These are phyloP conservation scores for Haberlea rhodopensis DNA, from an alignment of 257 asterid genomes.

Conservation along the genomic window DNA sequence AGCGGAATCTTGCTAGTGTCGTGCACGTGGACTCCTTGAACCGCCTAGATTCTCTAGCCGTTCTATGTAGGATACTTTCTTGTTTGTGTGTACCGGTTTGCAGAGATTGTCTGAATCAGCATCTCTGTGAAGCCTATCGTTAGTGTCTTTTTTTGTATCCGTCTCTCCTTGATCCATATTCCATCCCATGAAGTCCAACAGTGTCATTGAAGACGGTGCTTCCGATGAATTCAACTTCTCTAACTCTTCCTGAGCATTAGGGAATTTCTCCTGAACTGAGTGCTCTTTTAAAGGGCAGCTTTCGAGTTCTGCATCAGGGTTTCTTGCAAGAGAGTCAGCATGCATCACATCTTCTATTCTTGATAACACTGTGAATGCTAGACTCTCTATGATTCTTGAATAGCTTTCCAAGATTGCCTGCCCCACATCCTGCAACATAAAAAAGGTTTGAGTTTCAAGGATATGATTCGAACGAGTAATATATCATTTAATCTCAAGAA, in stretches of 20 bases:
- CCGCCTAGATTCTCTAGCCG: slow-evolving; percentile 70
- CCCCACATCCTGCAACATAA: slow-evolving; percentile 71
- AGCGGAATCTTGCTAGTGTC: slow-evolving; percentile 45
- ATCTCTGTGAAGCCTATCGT: slow-evolving; percentile 11
- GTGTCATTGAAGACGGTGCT: slow-evolving; percentile 43
- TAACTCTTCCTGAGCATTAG: slow-evolving; percentile 35
- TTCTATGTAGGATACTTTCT: slow-evolving; percentile 61
- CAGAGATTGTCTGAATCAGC: slow-evolving; percentile 21
- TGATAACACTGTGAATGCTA: slow-evolving; percentile 76
- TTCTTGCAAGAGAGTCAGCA: slow-evolving; percentile 54
- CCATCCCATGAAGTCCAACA: slow-evolving; percentile 55
- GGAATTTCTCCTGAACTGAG: slow-evolving; percentile 19
- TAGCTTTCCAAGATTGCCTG: slow-evolving; percentile 88
- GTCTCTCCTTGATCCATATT: slow-evolving; percentile 36
- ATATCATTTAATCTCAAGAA: background rate
- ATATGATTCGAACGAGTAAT: too few species aligned
- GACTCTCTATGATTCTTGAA: slow-evolving; percentile 79
- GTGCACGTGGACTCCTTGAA: slow-evolving; percentile 77
- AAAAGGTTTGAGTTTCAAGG: background rate
- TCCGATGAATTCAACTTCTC: slow-evolving; percentile 38
- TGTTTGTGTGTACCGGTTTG: slow-evolving; percentile 48
- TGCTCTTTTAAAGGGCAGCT: slow-evolving; percentile 31
- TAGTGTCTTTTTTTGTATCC: slow-evolving; percentile 32
- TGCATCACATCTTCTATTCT: slow-evolving; percentile 76
- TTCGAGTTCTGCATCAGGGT: slow-evolving; percentile 38